phyloP scores from a whole-genome alignment of 352 stramenopile species.

The Phytopythium oedochilum region DNA sequence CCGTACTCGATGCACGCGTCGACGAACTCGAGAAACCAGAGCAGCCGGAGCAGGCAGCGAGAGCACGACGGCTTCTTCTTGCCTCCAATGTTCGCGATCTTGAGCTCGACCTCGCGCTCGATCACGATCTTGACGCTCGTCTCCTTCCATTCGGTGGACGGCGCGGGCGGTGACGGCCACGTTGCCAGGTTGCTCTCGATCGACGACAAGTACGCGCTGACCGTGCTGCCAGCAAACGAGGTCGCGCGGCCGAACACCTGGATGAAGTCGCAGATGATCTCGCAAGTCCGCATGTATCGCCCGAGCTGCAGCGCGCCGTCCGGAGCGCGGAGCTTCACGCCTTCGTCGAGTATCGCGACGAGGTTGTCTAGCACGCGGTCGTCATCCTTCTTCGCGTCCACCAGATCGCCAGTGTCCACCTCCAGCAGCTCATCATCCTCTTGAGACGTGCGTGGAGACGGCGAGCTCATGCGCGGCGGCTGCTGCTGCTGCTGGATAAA shows the following conservation, averaged over 20 bases:
- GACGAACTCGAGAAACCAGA: conserved; percentile 86
- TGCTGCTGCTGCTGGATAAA: not conserved
- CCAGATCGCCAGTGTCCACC: conserved; percentile 46
- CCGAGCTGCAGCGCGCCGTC: conserved; percentile 38
- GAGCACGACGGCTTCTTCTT: conserved; percentile 84
- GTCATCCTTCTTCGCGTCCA: conserved; percentile 26
- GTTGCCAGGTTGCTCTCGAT: conserved; percentile 56
- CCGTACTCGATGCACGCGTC: conserved; percentile 65
- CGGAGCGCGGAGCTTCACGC: conserved; percentile 16
- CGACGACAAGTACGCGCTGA: conserved; percentile 65
- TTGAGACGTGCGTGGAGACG: conserved; percentile 24
- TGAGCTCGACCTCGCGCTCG: conserved; percentile 55
- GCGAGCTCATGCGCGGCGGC: not conserved
- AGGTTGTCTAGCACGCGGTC: conserved; percentile 46
- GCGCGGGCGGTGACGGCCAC: conserved; percentile 28
- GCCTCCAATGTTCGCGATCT: conserved; percentile 53
- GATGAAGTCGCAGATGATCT: conserved; percentile 67
- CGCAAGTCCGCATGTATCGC: conserved; percentile 48
- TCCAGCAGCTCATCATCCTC: conserved; percentile 54
- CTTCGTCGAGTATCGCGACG: conserved; percentile 28
- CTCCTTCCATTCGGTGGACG: conserved; percentile 36
- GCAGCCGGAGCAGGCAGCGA: conserved; percentile 61
- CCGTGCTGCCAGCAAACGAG: conserved; percentile 72
- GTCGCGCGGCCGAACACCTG: conserved; percentile 75
- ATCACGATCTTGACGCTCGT: conserved; percentile 52